Evolutionary conservation across 1,139 yeast species (phyloP).

Genomic region (Nakaseomyces glabratus): DNA sequence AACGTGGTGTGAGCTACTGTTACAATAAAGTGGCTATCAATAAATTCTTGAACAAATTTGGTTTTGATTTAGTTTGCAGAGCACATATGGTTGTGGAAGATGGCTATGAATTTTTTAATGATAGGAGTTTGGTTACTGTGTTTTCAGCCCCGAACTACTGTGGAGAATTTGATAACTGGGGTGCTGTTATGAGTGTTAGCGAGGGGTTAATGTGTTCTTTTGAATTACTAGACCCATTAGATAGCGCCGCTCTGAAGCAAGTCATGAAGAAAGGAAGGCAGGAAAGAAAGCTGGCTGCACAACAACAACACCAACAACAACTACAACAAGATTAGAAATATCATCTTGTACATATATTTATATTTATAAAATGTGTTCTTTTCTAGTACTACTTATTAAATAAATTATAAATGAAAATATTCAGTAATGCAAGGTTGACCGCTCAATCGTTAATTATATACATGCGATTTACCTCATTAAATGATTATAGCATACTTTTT

Average conservation of each 20-base stretch:
- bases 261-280: conserved; percentile 83
- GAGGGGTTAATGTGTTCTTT: conserved; percentile 88
- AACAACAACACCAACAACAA: conserved; percentile 2
- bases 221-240: conserved; percentile 88
- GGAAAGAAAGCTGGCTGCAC: conserved; percentile 53
- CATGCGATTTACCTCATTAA: too few relatives aligned
- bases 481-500: too few relatives aligned
- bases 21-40: conserved; percentile 88
- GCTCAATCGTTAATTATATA: too few relatives aligned
- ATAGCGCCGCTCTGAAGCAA: conserved; percentile 84
- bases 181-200: conserved; percentile 95
- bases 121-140: conserved; percentile 85
- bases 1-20: conserved; percentile 95
- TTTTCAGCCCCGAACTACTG: conserved; percentile 96
- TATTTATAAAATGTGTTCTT: too few relatives aligned
- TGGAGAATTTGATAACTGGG: conserved; percentile 98
- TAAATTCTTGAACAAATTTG: conserved; percentile 77
- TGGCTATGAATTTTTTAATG: conserved; percentile 95
- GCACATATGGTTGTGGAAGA: conserved; percentile 99
- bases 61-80: conserved; percentile 89
- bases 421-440: too few relatives aligned
- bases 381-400: too few relatives aligned
- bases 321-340: conserved; percentile 1
- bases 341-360: too few relatives aligned
- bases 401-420: too few relatives aligned